Conservation (phyloP, 2,329 filamentous ascomycete genomes). For the Xylaria sp. region DNA sequence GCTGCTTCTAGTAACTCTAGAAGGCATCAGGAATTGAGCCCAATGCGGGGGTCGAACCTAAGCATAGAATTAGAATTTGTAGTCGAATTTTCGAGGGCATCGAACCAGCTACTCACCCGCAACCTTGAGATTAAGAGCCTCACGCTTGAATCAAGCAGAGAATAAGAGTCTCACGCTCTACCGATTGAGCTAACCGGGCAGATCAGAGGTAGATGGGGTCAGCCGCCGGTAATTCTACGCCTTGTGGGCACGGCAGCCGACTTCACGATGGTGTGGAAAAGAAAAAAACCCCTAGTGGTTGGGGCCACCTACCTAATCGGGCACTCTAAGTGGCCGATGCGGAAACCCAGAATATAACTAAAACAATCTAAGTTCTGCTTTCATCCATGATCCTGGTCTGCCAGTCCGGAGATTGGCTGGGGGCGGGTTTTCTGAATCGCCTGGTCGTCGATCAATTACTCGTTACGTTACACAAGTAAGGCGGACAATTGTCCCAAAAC, state of each 20-base stretch:
- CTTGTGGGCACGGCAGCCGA: too few species aligned
- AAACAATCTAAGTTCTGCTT: too few species aligned
- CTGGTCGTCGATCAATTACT: neutral
- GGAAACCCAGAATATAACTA: neutral
- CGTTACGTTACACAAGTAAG: neutral
- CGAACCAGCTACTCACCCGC: conserved; percentile 30
- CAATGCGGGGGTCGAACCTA: conserved; percentile 54
- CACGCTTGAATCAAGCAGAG: too few species aligned
- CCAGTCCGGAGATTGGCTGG: neutral
- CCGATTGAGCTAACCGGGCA: conserved; percentile 70
- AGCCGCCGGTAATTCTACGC: too few species aligned
- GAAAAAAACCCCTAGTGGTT: too few species aligned
- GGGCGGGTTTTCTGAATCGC: neutral
- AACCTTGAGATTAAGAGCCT: conserved; percentile 63
- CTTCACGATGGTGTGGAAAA: too few species aligned
- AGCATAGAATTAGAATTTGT: neutral
- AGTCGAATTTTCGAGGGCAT: neutral
- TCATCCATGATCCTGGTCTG: neutral
- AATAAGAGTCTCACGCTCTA: conserved; percentile 76
- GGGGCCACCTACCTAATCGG: too few species aligned
- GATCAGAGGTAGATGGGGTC: too few species aligned
- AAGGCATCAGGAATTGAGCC: conserved; percentile 49
- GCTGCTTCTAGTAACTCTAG: conserved; percentile 7
- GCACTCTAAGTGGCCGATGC: too few species aligned
- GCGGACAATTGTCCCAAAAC: neutral